These are phyloP conservation scores for Tricholoma bakamatsutake DNA, from an alignment of 768 basidiomycete species.

Conservation along the genomic window DNA sequence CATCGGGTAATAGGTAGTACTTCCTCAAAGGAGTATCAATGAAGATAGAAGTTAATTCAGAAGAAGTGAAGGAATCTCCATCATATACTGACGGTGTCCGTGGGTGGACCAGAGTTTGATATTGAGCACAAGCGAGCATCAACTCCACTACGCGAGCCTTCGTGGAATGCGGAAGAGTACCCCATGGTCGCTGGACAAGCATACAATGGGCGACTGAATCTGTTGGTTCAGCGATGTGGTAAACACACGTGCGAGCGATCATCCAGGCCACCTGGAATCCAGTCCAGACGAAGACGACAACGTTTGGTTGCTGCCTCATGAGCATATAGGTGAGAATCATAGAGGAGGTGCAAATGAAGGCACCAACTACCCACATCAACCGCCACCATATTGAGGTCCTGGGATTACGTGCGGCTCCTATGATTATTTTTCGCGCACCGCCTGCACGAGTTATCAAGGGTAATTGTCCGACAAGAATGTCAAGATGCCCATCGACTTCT, in stretches of 20 bases:
- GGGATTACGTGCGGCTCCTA: constrained; percentile 6
- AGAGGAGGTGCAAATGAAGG: constrained; percentile 13
- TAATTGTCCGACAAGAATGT: neutral
- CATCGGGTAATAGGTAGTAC: neutral
- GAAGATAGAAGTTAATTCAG: neutral
- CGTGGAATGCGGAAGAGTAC: neutral
- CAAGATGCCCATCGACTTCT: neutral
- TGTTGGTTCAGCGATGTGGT: neutral
- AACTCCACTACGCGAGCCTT: neutral
- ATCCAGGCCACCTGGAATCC: neutral
- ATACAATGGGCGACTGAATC: neutral
- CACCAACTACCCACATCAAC: constrained; percentile 18
- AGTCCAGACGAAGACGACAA: neutral
- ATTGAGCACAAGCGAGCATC: neutral
- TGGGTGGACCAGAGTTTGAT: neutral
- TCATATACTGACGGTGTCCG: neutral
- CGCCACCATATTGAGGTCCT: constrained; percentile 13
- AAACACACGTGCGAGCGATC: neutral
- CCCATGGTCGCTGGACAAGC: neutral
- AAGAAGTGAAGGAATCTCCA: neutral
- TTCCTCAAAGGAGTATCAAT: neutral
- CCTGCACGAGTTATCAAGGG: neutral
- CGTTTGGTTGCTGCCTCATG: constrained; percentile 7
- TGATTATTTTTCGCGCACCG: neutral
- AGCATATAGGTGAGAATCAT: constrained; percentile 17